phyloP scores from a whole-genome alignment of 2,329 filamentous ascomycete species.

The Lecanoromycetidae sp. region DNA sequence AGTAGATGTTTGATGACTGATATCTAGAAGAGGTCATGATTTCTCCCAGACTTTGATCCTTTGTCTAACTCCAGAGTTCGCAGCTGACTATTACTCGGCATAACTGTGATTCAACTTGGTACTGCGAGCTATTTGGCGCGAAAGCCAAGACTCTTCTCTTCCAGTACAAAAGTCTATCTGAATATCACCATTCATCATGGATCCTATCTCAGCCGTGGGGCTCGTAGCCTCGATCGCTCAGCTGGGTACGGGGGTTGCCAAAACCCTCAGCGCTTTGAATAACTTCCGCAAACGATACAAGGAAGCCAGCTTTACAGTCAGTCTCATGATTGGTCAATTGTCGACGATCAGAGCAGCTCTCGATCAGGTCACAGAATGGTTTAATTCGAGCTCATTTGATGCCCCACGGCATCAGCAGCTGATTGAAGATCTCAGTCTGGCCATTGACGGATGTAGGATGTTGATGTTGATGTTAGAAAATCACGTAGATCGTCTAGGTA shows the following conservation, averaged over 20 bases:
- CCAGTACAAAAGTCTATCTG: too few relatives aligned
- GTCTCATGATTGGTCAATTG: conserved; percentile 19
- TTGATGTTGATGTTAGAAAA: conserved; percentile 17
- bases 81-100: too few relatives aligned
- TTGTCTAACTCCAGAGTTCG: too few relatives aligned
- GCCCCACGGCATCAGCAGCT: conserved; percentile 17
- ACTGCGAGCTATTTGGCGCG: too few relatives aligned
- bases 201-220: conserved; percentile 10
- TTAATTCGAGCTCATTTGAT: conserved; percentile 9
- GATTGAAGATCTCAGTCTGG: conserved; percentile 17
- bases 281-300: conserved; percentile 17
- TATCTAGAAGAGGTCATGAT: too few relatives aligned
- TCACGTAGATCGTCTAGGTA: conserved; percentile 16
- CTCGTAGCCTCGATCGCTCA: conserved; percentile 17
- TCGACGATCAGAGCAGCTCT: conserved; percentile 18
- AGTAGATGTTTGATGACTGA: too few relatives aligned
- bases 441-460: conserved; percentile 17
- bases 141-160: too few relatives aligned
- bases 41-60: too few relatives aligned
- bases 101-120: too few relatives aligned
- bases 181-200: too few relatives aligned
- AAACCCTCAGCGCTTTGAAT: conserved; percentile 16
- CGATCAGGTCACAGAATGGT: conserved; percentile 17
- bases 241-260: conserved; percentile 17
- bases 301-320: conserved; percentile 16